Evolutionary conservation across 2,329 filamentous ascomycete species (phyloP).

Genomic region (Remersonia thermophila): DNA sequence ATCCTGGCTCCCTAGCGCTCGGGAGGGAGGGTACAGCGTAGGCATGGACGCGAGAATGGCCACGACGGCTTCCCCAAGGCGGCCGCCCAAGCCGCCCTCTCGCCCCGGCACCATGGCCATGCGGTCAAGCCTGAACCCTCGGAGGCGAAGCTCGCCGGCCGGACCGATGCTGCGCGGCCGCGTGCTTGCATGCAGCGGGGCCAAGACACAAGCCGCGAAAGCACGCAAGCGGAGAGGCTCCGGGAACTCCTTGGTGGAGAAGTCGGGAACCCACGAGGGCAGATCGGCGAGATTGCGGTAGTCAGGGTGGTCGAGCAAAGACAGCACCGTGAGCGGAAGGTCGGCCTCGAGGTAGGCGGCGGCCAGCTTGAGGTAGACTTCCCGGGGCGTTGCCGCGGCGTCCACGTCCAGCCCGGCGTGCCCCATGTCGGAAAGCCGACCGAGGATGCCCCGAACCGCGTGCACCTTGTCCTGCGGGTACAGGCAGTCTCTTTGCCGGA

Average conservation of each 20-base stretch:
- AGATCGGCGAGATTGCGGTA: constrained; percentile 1
- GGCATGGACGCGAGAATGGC: constrained; percentile 4
- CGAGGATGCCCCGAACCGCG: constrained; percentile 5
- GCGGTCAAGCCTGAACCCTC: constrained; percentile 2
- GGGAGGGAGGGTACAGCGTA: not conserved
- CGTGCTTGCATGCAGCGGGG: not conserved
- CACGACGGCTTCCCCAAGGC: not conserved
- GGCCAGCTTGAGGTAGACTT: constrained; percentile 5
- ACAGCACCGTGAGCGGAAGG: constrained; percentile 4
- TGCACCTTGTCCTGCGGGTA: constrained; percentile 7
- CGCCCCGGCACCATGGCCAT: not conserved
- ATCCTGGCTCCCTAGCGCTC: not conserved
- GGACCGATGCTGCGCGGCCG: not conserved
- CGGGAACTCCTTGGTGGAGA: constrained; percentile 2
- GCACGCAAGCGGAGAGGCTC: constrained; percentile 5
- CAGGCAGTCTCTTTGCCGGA: constrained; percentile 3
- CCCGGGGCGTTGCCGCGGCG: constrained; percentile 1
- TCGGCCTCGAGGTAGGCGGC: constrained; percentile 2
- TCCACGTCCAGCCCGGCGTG: constrained; percentile 4
- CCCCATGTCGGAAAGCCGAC: not conserved
- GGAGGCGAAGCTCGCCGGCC: not conserved
- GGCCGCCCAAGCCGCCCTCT: not conserved
- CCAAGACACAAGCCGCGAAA: not conserved
- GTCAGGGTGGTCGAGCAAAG: constrained; percentile 4
- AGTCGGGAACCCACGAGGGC: constrained; percentile 8